Evolutionary conservation across 1,139 yeast species (phyloP), one percentile per base, ranked within the genome.

Genomic region (Taiozyma sp.): DNA sequence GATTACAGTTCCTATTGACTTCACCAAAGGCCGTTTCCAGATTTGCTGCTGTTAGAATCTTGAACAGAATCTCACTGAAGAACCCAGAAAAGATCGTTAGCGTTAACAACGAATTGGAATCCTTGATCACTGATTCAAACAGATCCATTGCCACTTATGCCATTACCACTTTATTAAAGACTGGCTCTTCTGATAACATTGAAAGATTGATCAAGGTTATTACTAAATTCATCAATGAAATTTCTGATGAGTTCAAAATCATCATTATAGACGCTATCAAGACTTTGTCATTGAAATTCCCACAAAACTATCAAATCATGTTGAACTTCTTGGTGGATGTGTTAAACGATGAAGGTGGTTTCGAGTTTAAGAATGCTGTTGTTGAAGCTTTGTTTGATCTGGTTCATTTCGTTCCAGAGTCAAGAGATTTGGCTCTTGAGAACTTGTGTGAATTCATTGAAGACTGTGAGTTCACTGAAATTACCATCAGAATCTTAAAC

Each of bases 71-170:
- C 60, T 91, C 99, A 5, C 76, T 86, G 76, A 80, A 77, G 59
- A 82, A 83, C 59, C 97, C 98, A 14, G 91, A 87, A 60, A 80
- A 81, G 61, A 76, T 87, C 61, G 81, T 81, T 45, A 79, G 81
- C 47, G 82, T 88, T 68, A 91, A 88, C 65, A 73, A 78, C 50
- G 97, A 90, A 67, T 79, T 93, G 64, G 99, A 93, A 70, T 74
- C 81, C 41, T 78, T 93, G 66, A 89, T 95, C 61, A 85, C 86
- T 66, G 98, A 93, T 68, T 67, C 90, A 41, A 90, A 88, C 70
- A 82, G 97, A 69, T 85, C 96, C 42, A 83, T 93, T 60, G 93
- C 98, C n/a, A 93, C 99, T n/a, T 91, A 90, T 69, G 98, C 99
- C 32, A 93, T 93, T 66, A 93, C 99, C 44, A 93, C 98, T 4